phyloP scores from a whole-genome alignment of 129 eudicot species.

The Centaurea solstitialis region DNA sequence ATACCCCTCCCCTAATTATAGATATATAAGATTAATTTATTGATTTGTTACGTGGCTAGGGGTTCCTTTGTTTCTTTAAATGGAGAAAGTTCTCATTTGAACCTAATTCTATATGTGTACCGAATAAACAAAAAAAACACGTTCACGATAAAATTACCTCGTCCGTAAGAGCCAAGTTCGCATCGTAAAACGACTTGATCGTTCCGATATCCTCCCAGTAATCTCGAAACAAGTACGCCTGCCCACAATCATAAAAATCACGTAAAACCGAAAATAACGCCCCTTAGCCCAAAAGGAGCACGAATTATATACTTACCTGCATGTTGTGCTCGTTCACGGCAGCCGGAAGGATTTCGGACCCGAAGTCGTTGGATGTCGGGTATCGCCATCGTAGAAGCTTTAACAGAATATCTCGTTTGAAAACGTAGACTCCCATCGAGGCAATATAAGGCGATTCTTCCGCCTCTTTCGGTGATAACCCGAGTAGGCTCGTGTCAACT shows the following conservation, averaged over 20 bases:
- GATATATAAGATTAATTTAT: no score
- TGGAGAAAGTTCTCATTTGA: no score
- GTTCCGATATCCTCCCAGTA: conserved; percentile 99
- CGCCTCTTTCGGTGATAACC: conserved; percentile 76
- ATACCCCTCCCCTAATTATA: no score
- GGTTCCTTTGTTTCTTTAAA: no score
- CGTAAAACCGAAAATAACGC: not conserved
- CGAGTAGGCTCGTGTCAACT: conserved; percentile 73
- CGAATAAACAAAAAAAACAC: not conserved
- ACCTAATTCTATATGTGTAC: no score
- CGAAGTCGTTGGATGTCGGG: conserved; percentile 89
- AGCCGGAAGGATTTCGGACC: conserved; percentile 90
- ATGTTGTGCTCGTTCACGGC: conserved; percentile 74
- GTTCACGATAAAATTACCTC: conserved; percentile 52
- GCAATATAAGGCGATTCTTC: conserved; percentile 80
- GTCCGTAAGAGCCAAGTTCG: conserved; percentile 86
- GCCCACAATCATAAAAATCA: conserved; percentile 22
- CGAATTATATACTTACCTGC: conserved; percentile 46
- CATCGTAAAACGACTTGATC: conserved; percentile 80
- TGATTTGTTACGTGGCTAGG: no score
- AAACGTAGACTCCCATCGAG: conserved; percentile 96
- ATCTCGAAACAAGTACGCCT: conserved; percentile 96
- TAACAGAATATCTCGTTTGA: conserved; percentile 70
- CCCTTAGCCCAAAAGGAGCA: not conserved
- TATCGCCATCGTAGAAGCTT: conserved; percentile 77